Conservation (phyloP, 2,329 filamentous ascomycete species). For the Niveomyces coronatus region DNA sequence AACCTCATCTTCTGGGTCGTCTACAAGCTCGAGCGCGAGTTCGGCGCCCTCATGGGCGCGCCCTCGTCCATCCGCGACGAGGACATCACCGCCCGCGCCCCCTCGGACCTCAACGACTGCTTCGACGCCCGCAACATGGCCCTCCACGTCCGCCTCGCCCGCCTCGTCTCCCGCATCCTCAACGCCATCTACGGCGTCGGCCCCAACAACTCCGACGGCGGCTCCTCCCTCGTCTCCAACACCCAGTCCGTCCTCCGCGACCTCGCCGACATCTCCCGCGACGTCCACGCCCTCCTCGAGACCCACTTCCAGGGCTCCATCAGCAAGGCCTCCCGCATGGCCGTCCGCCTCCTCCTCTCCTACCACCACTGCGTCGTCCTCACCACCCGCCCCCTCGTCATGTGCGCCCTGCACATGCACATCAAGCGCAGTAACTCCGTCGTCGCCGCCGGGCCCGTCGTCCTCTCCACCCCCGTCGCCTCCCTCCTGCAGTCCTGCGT, state of each 20-base stretch:
- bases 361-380: constrained; percentile 22
- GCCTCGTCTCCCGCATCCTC: constrained; percentile 14
- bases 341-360: constrained; percentile 16
- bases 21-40: constrained; percentile 20
- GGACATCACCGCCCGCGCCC: constrained; percentile 20
- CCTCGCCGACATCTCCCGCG: constrained; percentile 17
- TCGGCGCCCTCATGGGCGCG: constrained; percentile 18
- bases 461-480: constrained; percentile 17
- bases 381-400: constrained; percentile 20
- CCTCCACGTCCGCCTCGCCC: constrained; percentile 17
- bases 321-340: constrained; percentile 19
- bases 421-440: constrained; percentile 17
- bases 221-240: constrained; percentile 18
- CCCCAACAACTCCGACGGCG: constrained; percentile 18
- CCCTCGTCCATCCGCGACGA: constrained; percentile 20
- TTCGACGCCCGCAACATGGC: constrained; percentile 17
- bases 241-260: constrained; percentile 19
- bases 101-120: constrained; percentile 19
- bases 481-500: constrained; percentile 21
- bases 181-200: constrained; percentile 16
- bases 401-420: constrained; percentile 23
- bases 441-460: constrained; percentile 10
- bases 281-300: constrained; percentile 17
- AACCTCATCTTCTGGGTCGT: constrained; percentile 21
- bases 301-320: constrained; percentile 20